These are phyloP conservation scores for Ophiostoma himal-ulmi DNA, from an alignment of 2,329 filamentous ascomycete genomes.

Conservation along the genomic window DNA sequence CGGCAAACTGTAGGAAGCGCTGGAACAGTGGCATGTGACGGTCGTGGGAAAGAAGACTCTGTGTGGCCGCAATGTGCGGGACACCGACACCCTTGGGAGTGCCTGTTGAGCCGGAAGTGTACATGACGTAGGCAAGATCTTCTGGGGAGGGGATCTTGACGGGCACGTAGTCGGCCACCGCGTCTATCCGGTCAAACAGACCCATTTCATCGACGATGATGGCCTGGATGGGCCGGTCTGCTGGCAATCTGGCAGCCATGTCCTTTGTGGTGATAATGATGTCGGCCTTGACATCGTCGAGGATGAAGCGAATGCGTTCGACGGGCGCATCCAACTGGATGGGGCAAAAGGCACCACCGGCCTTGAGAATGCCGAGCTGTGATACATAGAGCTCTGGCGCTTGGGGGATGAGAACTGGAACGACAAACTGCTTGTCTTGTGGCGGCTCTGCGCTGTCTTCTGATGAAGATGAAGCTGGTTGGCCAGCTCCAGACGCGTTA, in stretches of 20 bases:
- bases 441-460: not conserved
- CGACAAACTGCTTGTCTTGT: conserved; percentile 41
- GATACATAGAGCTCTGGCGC: conserved; percentile 71
- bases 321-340: conserved; percentile 70
- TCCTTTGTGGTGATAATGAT: conserved; percentile 59
- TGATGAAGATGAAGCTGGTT: not conserved
- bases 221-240: conserved; percentile 32
- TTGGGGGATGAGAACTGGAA: conserved; percentile 75
- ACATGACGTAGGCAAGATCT: conserved; percentile 79
- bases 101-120: conserved; percentile 86
- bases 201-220: conserved; percentile 34
- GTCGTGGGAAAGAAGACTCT: conserved; percentile 77
- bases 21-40: conserved; percentile 67
- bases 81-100: conserved; percentile 81
- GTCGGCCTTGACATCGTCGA: conserved; percentile 66
- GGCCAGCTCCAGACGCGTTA: not conserved
- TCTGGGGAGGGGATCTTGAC: conserved; percentile 26
- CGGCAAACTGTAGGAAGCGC: conserved; percentile 85
- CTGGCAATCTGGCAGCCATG: conserved; percentile 39
- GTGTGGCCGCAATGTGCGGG: conserved; percentile 72
- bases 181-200: conserved; percentile 9
- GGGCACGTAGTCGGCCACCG: not conserved
- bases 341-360: conserved; percentile 80
- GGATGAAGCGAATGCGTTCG: conserved; percentile 73
- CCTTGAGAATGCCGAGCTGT: conserved; percentile 70